phyloP scores from a whole-genome alignment of 805 yeast genomes.

The Metschnikowia borealis region DNA sequence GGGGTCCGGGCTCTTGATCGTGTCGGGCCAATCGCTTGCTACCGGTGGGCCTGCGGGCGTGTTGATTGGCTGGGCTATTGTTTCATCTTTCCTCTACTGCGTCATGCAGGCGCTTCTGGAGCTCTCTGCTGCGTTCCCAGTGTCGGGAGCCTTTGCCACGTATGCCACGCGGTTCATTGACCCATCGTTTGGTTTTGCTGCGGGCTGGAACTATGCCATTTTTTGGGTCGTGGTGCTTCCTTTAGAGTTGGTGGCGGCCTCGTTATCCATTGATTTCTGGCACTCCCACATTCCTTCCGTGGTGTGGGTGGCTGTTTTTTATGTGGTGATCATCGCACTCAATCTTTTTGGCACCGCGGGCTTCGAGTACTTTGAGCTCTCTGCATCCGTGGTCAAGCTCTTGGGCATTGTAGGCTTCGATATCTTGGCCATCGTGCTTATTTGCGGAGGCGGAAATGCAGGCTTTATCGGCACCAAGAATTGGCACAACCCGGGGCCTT shows the following conservation, averaged over 20 bases:
- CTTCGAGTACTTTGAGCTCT: slow-evolving; percentile 37
- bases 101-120: slow-evolving; percentile 43
- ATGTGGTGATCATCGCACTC: slow-evolving; percentile 32
- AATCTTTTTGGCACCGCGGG: slow-evolving; percentile 34
- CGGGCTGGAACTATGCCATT: slow-evolving; percentile 42
- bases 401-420: slow-evolving; percentile 39
- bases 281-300: slow-evolving; percentile 34
- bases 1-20: slow-evolving; percentile 40
- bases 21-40: slow-evolving; percentile 34
- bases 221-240: slow-evolving; percentile 45
- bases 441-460: slow-evolving; percentile 37
- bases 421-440: slow-evolving; percentile 36
- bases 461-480: slow-evolving; percentile 37
- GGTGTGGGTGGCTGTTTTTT: slow-evolving; percentile 40
- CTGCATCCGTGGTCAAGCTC: slow-evolving; percentile 33
- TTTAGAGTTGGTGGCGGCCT: slow-evolving; percentile 40
- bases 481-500: slow-evolving; percentile 37
- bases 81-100: slow-evolving; percentile 37
- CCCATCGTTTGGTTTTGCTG: slow-evolving; percentile 44
- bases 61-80: slow-evolving; percentile 39
- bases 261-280: slow-evolving; percentile 41
- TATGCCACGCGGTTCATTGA: slow-evolving; percentile 40
- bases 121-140: slow-evolving; percentile 36
- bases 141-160: slow-evolving; percentile 39
- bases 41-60: slow-evolving; percentile 36